phyloP scores from a whole-genome alignment of 2,329 filamentous ascomycete species.

The Rasamsonia emersonii region DNA sequence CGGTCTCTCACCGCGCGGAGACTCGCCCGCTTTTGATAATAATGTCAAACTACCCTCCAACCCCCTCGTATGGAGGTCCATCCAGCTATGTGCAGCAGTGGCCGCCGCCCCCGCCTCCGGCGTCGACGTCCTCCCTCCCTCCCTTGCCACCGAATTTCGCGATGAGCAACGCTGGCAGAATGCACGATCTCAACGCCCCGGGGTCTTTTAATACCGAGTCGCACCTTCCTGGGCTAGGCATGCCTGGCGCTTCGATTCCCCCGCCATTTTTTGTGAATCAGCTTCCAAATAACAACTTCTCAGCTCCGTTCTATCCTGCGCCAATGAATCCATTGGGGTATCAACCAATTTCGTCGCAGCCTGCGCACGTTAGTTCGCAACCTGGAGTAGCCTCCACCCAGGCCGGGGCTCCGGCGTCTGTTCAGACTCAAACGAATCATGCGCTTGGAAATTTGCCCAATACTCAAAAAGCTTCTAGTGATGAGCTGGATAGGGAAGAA shows the following conservation, averaged over 20 bases:
- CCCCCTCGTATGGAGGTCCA: conserved; percentile 34
- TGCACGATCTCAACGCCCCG: conserved; percentile 16
- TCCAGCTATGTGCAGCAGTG: conserved; percentile 29
- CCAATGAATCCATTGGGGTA: conserved; percentile 17
- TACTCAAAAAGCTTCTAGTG: conserved; percentile 11
- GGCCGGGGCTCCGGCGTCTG: background rate
- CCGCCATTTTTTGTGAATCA: conserved; percentile 22
- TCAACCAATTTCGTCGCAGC: conserved; percentile 14
- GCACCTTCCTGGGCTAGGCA: conserved; percentile 22
- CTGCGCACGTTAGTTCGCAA: conserved; percentile 9
- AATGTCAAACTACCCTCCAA: conserved; percentile 43
- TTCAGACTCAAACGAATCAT: conserved; percentile 11
- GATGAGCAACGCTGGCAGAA: conserved; percentile 11
- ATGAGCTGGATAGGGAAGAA: conserved; percentile 53
- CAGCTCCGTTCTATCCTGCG: conserved; percentile 25
- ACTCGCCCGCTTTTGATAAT: too few species aligned
- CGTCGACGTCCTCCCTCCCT: conserved; percentile 14
- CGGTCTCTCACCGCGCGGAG: too few species aligned
- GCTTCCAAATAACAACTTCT: conserved; percentile 24
- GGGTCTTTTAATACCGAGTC: conserved; percentile 18
- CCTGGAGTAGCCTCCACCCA: conserved; percentile 1
- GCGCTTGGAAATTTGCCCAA: conserved; percentile 7
- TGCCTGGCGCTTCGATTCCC: conserved; percentile 15
- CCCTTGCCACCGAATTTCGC: conserved; percentile 19
- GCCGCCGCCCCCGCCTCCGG: conserved; percentile 20